These are phyloP conservation scores for Paracoccidioides lutzii DNA, from an alignment of 2,329 filamentous ascomycete species.

Conservation along the genomic window DNA sequence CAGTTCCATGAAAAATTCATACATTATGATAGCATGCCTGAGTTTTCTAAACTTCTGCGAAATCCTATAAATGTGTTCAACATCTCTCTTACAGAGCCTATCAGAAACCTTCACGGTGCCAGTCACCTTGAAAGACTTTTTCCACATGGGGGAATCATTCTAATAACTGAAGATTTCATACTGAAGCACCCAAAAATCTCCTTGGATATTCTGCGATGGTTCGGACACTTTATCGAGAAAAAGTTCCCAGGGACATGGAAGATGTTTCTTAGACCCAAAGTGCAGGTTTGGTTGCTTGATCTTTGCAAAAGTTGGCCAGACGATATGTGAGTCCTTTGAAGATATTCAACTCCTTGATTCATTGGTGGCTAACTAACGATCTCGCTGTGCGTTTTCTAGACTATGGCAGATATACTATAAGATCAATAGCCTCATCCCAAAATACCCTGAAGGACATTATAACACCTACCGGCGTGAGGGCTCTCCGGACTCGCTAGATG, in stretches of 20 bases:
- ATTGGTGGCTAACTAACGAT: background rate
- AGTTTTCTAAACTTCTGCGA: slow-evolving; percentile 15
- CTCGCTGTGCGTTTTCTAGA: background rate
- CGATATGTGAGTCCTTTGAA: slow-evolving; percentile 13
- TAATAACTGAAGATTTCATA: slow-evolving; percentile 32
- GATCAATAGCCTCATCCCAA: slow-evolving; percentile 18
- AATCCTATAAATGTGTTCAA: slow-evolving; percentile 24
- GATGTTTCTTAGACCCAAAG: slow-evolving; percentile 26
- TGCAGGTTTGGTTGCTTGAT: slow-evolving; percentile 23
- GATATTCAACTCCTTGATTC: background rate
- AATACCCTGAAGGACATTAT: slow-evolving; percentile 6
- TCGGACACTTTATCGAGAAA: slow-evolving; percentile 13
- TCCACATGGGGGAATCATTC: slow-evolving; percentile 23
- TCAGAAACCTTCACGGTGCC: slow-evolving; percentile 14
- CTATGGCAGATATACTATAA: slow-evolving; percentile 18
- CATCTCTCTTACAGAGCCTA: slow-evolving; percentile 18
- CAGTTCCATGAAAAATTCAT: slow-evolving; percentile 28
- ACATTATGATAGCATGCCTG: slow-evolving; percentile 19
- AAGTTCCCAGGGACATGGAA: slow-evolving; percentile 23
- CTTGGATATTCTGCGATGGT: slow-evolving; percentile 26
- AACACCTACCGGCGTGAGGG: slow-evolving; percentile 6
- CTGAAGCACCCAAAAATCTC: slow-evolving; percentile 18
- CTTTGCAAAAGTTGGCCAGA: slow-evolving; percentile 12
- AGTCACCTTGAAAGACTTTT: slow-evolving; percentile 26
- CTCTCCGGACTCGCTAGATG: slow-evolving; percentile 14